Evolutionary conservation across 352 stramenopile genomes (phyloP).

Genomic region (Pythium brachiatum): DNA sequence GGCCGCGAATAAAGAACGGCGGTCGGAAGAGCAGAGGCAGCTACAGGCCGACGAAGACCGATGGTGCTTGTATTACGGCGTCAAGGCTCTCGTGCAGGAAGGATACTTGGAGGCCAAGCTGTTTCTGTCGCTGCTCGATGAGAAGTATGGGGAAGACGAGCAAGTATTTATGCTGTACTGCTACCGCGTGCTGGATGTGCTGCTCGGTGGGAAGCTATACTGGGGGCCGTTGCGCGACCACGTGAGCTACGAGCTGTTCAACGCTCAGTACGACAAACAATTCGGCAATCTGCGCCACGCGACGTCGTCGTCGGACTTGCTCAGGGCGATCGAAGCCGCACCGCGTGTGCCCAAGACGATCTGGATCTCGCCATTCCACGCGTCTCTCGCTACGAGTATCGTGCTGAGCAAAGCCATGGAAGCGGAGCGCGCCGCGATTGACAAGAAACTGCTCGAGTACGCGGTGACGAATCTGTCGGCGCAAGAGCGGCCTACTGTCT

Average conservation of each 20-base stretch:
- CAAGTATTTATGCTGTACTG: conserved; percentile 90
- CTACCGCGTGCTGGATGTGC: conserved; percentile 73
- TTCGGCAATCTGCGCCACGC: conserved; percentile 8
- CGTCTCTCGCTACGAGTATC: conserved; percentile 65
- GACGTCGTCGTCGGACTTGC: conserved; percentile 13
- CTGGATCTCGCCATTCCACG: conserved; percentile 81
- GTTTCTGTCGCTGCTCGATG: conserved; percentile 90
- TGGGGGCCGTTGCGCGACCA: conserved; percentile 62
- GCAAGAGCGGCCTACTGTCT: conserved; percentile 47
- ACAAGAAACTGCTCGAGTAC: conserved; percentile 69
- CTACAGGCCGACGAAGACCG: conserved; percentile 84
- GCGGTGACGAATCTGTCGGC: conserved; percentile 61
- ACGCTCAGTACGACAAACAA: conserved; percentile 40
- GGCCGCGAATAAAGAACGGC: conserved; percentile 15
- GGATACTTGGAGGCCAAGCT: conserved; percentile 89
- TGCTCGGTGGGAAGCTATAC: conserved; percentile 53
- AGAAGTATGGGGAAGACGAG: conserved; percentile 92
- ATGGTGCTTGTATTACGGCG: conserved; percentile 93
- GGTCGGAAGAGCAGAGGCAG: conserved; percentile 37
- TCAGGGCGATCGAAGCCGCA: conserved; percentile 11
- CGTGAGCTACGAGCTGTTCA: conserved; percentile 59
- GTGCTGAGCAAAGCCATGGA: conserved; percentile 74
- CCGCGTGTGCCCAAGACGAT: conserved; percentile 59
- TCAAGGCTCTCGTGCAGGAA: conserved; percentile 79
- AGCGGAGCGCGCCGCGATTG: conserved; percentile 43